Evolutionary conservation across 2,329 filamentous ascomycete species (phyloP), one percentile per base, ranked within the genome.

Genomic region (Calycina herbarum): DNA sequence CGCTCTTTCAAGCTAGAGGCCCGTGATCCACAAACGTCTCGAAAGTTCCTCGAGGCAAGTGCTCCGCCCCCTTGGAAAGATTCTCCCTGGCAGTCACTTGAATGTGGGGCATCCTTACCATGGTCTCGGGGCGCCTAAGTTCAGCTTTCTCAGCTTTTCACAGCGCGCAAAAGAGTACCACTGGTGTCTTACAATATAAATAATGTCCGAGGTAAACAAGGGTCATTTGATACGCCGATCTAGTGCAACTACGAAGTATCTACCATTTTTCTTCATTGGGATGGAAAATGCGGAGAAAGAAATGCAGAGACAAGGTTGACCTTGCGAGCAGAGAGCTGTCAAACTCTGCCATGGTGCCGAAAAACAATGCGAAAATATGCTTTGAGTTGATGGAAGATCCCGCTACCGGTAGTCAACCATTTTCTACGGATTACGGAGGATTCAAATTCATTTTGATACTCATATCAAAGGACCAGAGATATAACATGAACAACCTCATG

Each of bases 21-120:
- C 48, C 48, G 48, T 54, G 48, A 54, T 54, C 48, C 48, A 54
- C 48, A 54, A 54, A 54, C 20, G 24, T 54, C 48, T 54, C 48
- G 48, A 54, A 54, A 54, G 48, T 54, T 54, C 48, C 48, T 27
- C 24, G 20, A 11, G n/a, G 45, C 48, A 54, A 15, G 48, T 24
- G 48, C 48, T 24, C 20, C 20, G 20, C 24, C 11, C 11, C 48
- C 45, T 24, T 24, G 45, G n/a, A 51, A 51, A 24, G n/a, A 13
- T 40, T 15, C 38, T 40, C 38, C 38, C 38, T 40, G 13, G 38
- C 38, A 40, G 48, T 54, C 20, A 24, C 10, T 27, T 24, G 20
- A 54, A 27, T 54, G 48, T 27, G 48, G 48, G 48, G 48, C 48
- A 11, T 54, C 20, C 20, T 54, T 54, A 54, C 48, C 48, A 24